Evolutionary conservation across 768 basidiomycete genomes (phyloP), one percentile per base, ranked within the genome.

Genomic region (Chalciporus piperatus): DNA sequence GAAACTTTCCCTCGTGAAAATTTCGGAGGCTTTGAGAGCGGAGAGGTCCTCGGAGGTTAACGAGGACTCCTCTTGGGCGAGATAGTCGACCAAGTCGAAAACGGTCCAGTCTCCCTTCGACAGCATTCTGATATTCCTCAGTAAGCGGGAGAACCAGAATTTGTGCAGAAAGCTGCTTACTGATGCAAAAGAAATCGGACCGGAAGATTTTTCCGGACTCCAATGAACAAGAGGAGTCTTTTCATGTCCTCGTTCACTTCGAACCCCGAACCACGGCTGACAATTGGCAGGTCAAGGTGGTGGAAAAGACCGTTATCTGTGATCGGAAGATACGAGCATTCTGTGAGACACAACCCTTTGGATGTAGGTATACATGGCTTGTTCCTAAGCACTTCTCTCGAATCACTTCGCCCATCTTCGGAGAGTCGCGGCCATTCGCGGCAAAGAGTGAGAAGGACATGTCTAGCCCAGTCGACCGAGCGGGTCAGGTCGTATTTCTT

Each of bases 401-500:
- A 65, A 1, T 73, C 69, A 1, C 67, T 64, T 41, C 77, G 74
- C 3, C 71, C 60, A 13, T 65, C 60, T 13, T 73, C 70, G 0
- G 74, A 62, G 16, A 91, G 64, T 7, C 79, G 77, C 12, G 80
- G 74, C 91, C 93, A 96, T 1, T 80, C 76, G n/a, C 85, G 79
- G 1, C 81, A 72, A 5, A 92, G 63, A 39, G 81, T 72, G 1
- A 62, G 61, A 7, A 95, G 71, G 8, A 94, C 85, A 40, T 80
- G 80, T 61, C 93, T 92, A 1, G 92, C 81, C 80, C 94, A 96
- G 11, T 71, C 61, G 0, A 87, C 70, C 1, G 88, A 90, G 8
- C 67, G 44, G 3, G 76, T 75, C 28, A 97, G 70, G 60, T 93
- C 83, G 51, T 79, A 76, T 39, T 82, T 78, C 0, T 66, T 54